Evolutionary conservation across 805 yeast genomes (phyloP), one percentile per base, ranked within the genome.

Genomic region (Sugiyamaella chiloensis): DNA sequence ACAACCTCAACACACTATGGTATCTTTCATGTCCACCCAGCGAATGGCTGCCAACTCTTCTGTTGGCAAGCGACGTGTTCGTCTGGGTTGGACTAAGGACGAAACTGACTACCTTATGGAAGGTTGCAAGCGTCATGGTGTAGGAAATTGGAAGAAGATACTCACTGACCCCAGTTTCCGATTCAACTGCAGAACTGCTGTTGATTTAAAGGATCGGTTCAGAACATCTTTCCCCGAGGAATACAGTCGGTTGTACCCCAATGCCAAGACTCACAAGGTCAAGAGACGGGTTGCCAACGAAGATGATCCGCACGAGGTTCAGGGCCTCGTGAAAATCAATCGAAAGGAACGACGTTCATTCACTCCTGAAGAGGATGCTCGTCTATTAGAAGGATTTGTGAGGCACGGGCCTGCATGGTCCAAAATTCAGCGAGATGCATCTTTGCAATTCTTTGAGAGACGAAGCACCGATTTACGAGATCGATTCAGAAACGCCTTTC

Each of bases 91-190:
- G 75, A 63, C 73, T 24, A 72, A 68, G 39, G 65, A 62, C 45
- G 75, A 71, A 55, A 71, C 75, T 4, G 62, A 62, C 17, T 63
- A 68, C 48, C 62, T 71, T 5, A 60, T 72, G 61, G 68, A 68
- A 35, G 75, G 76, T 34, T 72, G 76, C 57, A 63, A 61, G 47
- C 60, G 60, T 29, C 68, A 68, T 51, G 73, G 73, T 4, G 72
- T 68, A 6, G 75, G 75, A 44, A 71, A 72, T 61, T 71, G 75
- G 75, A 71, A 71, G 54, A 72, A 71, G 60, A 71, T 71, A 26
- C 60, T 71, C 40, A 66, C 65, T 16, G 75, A 71, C 52, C 67
- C 70, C 19, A 50, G 57, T n/a, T 64, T 66, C 52, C 59, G 59
- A 40, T 65, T 71, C 64, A 67, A 68, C 56, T 64, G 68, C 57